Evolutionary conservation across 495 filamentous ascomycete genomes (phyloP).

Genomic region (Platismatia glauca): DNA sequence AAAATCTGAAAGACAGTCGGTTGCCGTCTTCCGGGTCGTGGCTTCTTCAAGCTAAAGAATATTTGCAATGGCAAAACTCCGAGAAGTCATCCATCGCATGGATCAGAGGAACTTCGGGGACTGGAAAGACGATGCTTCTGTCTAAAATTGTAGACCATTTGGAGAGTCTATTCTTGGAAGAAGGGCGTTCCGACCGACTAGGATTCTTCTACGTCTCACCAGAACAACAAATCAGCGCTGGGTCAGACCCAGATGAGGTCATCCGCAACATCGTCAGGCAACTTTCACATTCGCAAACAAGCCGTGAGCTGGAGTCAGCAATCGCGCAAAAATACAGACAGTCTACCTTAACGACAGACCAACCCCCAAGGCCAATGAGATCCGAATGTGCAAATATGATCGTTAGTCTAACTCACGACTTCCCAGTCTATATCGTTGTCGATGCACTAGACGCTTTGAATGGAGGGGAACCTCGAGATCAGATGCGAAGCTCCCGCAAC

Average conservation of each 20-base stretch:
- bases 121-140: slow-evolving; percentile 11
- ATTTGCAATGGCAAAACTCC: slow-evolving; percentile 6
- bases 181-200: background rate
- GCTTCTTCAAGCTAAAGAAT: slow-evolving; percentile 5
- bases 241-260: slow-evolving; percentile 7
- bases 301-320: slow-evolving; percentile 1
- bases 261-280: slow-evolving; percentile 9
- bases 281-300: background rate
- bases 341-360: slow-evolving; percentile 1
- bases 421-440: slow-evolving; percentile 7
- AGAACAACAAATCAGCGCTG: background rate
- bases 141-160: slow-evolving; percentile 5
- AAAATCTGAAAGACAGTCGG: background rate
- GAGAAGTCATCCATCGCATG: slow-evolving; percentile 7
- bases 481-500: slow-evolving; percentile 9
- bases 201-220: slow-evolving; percentile 8
- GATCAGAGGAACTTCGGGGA: slow-evolving; percentile 4
- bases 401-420: slow-evolving; percentile 1
- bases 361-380: slow-evolving; percentile 6
- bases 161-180: background rate
- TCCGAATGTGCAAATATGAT: slow-evolving; percentile 6
- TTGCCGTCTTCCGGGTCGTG: slow-evolving; percentile 4
- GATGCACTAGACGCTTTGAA: slow-evolving; percentile 6
- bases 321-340: slow-evolving; percentile 1
- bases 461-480: background rate